Conservation (phyloP, 371 early-diverging fungal species). For the Haplosporangium sp. region DNA sequence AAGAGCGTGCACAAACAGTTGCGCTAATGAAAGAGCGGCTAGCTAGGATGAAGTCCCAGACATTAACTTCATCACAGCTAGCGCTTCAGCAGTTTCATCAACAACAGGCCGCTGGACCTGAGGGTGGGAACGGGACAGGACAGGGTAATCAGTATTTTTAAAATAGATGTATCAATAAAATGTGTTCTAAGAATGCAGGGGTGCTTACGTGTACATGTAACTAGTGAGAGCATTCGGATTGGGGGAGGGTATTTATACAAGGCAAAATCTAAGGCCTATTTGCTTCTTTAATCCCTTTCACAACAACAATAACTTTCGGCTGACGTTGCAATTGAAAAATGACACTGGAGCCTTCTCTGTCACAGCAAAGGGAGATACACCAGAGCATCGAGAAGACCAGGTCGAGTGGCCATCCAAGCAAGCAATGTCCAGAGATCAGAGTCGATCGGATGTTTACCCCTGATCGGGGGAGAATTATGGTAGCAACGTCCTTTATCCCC, state of each 20-base stretch:
- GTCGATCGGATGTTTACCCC: constrained; percentile 14
- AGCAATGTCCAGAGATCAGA: background rate
- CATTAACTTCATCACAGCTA: constrained; percentile 38
- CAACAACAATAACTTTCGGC: background rate
- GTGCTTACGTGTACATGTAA: no score
- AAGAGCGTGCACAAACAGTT: constrained; percentile 65
- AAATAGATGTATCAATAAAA: background rate
- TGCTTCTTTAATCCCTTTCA: background rate
- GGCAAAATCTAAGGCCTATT: no score
- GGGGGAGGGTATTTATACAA: no score
- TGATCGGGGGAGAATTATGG: constrained; percentile 37
- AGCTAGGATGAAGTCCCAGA: constrained; percentile 66
- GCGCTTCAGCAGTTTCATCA: constrained; percentile 52
- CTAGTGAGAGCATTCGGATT: no score
- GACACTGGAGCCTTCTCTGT: background rate
- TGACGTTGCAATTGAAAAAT: background rate
- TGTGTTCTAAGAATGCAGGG: background rate
- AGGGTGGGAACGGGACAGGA: background rate
- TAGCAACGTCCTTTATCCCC: background rate
- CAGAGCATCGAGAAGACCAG: background rate
- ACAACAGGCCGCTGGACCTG: constrained; percentile 21
- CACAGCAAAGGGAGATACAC: background rate
- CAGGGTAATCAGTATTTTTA: constrained; percentile 27
- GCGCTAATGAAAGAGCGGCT: constrained; percentile 69
- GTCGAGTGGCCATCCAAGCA: background rate